Evolutionary conservation across 2,329 filamentous ascomycete species (phyloP).

Genomic region (Cladosporium austrohemisphaericum): DNA sequence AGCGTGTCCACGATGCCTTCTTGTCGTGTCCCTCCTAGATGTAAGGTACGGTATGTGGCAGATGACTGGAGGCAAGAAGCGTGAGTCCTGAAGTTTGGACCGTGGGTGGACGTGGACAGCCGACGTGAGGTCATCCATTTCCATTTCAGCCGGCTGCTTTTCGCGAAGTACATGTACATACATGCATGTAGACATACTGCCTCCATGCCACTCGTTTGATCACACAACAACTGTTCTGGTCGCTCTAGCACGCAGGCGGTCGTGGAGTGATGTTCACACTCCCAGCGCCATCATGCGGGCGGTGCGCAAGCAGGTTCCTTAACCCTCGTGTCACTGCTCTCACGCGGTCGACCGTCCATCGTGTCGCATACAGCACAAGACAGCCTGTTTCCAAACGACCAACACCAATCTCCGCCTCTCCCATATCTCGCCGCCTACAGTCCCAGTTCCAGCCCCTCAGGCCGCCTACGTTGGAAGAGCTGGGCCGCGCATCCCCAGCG

Average conservation of each 20-base stretch:
- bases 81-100: not conserved
- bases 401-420: not conserved
- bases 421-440: conserved; percentile 20
- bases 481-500: conserved; percentile 67
- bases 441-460: conserved; percentile 41
- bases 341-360: not conserved
- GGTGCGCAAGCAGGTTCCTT: conserved; percentile 28
- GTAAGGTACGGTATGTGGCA: too few species aligned
- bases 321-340: conserved; percentile 25
- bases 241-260: not conserved
- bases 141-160: too few species aligned
- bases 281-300: conserved; percentile 28
- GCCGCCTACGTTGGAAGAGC: conserved; percentile 73
- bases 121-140: conserved; percentile 12
- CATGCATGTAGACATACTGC: too few species aligned
- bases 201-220: too few species aligned
- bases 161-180: too few species aligned
- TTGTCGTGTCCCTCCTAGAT: too few species aligned
- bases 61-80: too few species aligned
- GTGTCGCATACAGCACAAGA: conserved; percentile 17
- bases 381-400: conserved; percentile 6
- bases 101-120: not conserved
- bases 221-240: not conserved
- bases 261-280: conserved; percentile 14
- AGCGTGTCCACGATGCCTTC: too few species aligned